Percentiles rank a stretch among this genome's conserved stretches.
Evolutionary conservation across 441 rosid genomes (phyloP).

Genomic region (Macaranga tanarius): DNA sequence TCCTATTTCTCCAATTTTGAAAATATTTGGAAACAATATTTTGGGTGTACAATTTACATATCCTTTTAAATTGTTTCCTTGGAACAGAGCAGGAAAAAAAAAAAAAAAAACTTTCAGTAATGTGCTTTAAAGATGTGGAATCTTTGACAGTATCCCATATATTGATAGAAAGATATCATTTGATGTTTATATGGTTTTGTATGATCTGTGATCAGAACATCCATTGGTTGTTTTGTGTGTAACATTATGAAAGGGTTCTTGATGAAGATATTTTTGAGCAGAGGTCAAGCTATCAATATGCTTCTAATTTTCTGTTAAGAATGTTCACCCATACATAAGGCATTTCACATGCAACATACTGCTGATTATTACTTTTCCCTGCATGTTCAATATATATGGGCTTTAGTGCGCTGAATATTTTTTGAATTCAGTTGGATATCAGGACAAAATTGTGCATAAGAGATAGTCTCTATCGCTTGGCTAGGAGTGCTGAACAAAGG

Average conservation of each 20-base stretch:
- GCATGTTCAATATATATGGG: background rate
- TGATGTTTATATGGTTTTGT: background rate
- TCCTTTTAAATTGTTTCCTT: too few relatives aligned
- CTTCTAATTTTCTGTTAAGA: background rate
- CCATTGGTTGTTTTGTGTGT: background rate
- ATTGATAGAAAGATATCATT: background rate
- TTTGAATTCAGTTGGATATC: conserved; percentile 70
- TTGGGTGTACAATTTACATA: too few relatives aligned
- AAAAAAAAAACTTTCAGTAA: too few relatives aligned
- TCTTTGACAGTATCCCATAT: background rate
- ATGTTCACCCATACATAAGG: background rate
- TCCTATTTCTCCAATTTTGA: too few relatives aligned
- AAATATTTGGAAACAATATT: too few relatives aligned
- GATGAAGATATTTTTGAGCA: background rate
- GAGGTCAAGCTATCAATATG: background rate
- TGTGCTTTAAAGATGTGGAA: background rate
- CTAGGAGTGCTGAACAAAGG: conserved; percentile 84
- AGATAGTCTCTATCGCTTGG: conserved; percentile 88
- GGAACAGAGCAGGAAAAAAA: too few relatives aligned
- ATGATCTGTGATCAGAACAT: background rate
- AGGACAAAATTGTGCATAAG: conserved; percentile 88
- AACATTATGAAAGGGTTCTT: too few relatives aligned
- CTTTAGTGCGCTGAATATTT: conserved; percentile 30
- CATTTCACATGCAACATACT: background rate
- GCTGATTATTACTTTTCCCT: background rate